Percentiles rank a stretch among this genome's conserved stretches.
Evolutionary conservation across 2,329 filamentous ascomycete genomes (phyloP).

Genomic region (Verticillium zaregamsianum): DNA sequence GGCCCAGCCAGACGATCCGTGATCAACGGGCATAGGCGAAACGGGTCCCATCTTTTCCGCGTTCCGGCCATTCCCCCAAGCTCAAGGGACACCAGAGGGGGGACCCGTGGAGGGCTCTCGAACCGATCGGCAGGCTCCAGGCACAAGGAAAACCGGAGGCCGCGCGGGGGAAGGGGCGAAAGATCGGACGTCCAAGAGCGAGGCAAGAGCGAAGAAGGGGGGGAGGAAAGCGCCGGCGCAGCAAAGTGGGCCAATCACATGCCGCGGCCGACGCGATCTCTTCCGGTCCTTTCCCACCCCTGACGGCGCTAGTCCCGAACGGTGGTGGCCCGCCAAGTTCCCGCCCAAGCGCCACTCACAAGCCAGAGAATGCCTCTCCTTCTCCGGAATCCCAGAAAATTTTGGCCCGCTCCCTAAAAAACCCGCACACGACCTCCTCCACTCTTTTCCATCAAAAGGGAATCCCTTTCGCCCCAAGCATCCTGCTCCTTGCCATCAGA

Average conservation of each 20-base stretch:
- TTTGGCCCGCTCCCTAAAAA: conserved; percentile 14
- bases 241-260: conserved; percentile 1
- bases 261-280: not conserved
- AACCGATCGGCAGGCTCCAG: not conserved
- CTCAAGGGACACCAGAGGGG: not conserved
- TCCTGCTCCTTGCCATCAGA: not conserved
- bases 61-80: not conserved
- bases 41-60: not conserved
- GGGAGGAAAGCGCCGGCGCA: not conserved
- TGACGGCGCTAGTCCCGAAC: not conserved
- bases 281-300: not conserved
- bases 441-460: not conserved
- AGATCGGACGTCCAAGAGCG: not conserved
- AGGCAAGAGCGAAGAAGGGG: not conserved
- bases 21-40: not conserved
- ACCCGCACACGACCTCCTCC: conserved; percentile 14
- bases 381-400: conserved; percentile 10
- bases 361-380: conserved; percentile 5
- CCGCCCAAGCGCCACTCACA: not conserved
- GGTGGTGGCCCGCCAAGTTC: not conserved
- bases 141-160: not conserved
- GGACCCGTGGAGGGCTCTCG: not conserved
- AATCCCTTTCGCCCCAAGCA: not conserved
- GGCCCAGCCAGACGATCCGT: not conserved
- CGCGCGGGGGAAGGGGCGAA: not conserved